Evolutionary conservation across 306 rosid genomes (phyloP).

Genomic region (Rosa persica): DNA sequence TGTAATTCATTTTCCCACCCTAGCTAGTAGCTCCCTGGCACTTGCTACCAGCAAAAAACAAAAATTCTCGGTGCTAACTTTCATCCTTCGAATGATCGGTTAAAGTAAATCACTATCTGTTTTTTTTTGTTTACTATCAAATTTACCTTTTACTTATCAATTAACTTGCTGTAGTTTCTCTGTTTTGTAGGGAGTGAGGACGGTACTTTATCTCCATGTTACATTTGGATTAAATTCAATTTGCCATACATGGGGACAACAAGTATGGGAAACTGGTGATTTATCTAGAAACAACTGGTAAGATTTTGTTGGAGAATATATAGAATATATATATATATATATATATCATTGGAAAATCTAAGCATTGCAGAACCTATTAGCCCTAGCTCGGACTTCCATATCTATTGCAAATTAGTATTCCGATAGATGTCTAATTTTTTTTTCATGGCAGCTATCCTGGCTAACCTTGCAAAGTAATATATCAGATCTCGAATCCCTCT

Average conservation of each 20-base stretch:
- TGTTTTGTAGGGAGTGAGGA: not conserved
- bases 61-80: no score
- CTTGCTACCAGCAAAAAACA: no score
- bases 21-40: no score
- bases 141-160: not conserved
- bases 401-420: no score
- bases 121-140: not conserved
- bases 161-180: not conserved
- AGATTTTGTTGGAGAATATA: not conserved
- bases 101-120: not conserved
- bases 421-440: no score
- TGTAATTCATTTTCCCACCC: no score
- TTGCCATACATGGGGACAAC: constrained; percentile 18
- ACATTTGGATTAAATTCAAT: constrained; percentile 11
- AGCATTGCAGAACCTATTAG: not conserved
- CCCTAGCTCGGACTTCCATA: no score
- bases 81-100: no score
- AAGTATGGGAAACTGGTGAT: constrained; percentile 12
- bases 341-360: not conserved
- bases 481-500: no score
- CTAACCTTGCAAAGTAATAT: not conserved
- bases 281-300: constrained; percentile 17
- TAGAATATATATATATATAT: no score
- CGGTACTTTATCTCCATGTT: not conserved
- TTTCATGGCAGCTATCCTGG: no score